Conservation (phyloP, 805 yeast genomes). For the Tanozyma kutaoensis region DNA sequence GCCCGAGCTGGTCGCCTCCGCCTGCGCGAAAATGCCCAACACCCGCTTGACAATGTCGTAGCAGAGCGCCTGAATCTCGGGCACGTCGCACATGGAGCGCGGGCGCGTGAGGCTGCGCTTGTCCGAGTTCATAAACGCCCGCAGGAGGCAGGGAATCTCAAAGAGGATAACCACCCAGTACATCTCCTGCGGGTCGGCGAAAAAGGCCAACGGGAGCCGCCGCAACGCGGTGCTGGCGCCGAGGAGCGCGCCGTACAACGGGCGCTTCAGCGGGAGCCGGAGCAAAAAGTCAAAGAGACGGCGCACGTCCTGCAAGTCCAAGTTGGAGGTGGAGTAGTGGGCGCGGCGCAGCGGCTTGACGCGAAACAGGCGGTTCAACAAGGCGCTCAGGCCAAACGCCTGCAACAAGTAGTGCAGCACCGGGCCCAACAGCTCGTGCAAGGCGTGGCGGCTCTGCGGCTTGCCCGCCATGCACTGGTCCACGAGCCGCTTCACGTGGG, state of each 20-base stretch:
- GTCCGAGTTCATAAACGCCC: constrained; percentile 26
- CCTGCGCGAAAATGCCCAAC: constrained; percentile 52
- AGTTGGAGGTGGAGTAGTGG: constrained; percentile 32
- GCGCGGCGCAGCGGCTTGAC: constrained; percentile 11
- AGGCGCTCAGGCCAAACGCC: constrained; percentile 32
- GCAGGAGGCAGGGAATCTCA: constrained; percentile 52
- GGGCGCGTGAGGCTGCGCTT: constrained; percentile 4
- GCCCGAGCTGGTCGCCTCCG: constrained; percentile 20
- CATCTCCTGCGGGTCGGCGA: constrained; percentile 27
- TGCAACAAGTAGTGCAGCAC: constrained; percentile 32
- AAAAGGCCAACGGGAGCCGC: constrained; percentile 26
- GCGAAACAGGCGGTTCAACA: constrained; percentile 45
- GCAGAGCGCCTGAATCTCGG: constrained; percentile 42
- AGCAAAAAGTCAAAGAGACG: constrained; percentile 32
- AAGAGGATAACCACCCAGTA: constrained; percentile 52
- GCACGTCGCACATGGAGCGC: constrained; percentile 24
- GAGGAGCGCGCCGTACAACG: constrained; percentile 39
- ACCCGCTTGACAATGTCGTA: constrained; percentile 59
- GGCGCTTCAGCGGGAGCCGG: constrained; percentile 46
- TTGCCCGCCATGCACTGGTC: constrained; percentile 16
- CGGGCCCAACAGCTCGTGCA: constrained; percentile 30
- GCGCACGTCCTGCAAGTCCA: constrained; percentile 35
- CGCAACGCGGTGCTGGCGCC: constrained; percentile 40
- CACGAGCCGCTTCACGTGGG: constrained; percentile 16
- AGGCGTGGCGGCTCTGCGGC: constrained; percentile 6